These are phyloP conservation scores for Spergularia marina DNA, from an alignment of 148 eudicot genomes.

Conservation along the genomic window DNA sequence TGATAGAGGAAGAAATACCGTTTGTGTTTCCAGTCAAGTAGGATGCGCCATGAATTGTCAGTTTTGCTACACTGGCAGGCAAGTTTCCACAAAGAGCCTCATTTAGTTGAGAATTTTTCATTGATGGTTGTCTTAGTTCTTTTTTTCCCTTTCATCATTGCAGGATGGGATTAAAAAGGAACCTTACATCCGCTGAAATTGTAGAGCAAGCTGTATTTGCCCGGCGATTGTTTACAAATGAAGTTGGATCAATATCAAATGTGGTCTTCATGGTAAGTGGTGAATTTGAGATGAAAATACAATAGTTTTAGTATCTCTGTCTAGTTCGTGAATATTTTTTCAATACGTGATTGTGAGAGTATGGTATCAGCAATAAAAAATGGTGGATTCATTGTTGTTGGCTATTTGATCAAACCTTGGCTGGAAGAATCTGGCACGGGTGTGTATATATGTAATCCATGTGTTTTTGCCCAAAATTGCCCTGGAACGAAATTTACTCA, in stretches of 20 bases:
- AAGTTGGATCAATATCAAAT: slow-evolving; percentile 76
- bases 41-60: slow-evolving; percentile 99
- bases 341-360: not conserved
- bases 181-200: slow-evolving; percentile 79
- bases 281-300: not conserved
- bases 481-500: too few species aligned
- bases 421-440: not conserved
- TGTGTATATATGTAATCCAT: too few species aligned
- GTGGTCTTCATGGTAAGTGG: slow-evolving; percentile 83
- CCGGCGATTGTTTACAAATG: slow-evolving; percentile 65
- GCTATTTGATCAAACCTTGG: not conserved
- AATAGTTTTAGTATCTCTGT: not conserved
- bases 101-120: not conserved
- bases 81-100: slow-evolving; percentile 26
- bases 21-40: slow-evolving; percentile 98
- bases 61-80: slow-evolving; percentile 98
- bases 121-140: slow-evolving; percentile 4
- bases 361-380: not conserved
- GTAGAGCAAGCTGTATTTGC: slow-evolving; percentile 91
- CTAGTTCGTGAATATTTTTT: too few species aligned
- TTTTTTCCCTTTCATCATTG: slow-evolving; percentile 21
- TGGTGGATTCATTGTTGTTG: not conserved
- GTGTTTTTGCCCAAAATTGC: too few species aligned
- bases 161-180: slow-evolving; percentile 89
- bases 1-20: slow-evolving; percentile 71